Base-by-base conservation (phyloP, 73 alveolate genomes). In the Paraurostyla sp. region DNA sequence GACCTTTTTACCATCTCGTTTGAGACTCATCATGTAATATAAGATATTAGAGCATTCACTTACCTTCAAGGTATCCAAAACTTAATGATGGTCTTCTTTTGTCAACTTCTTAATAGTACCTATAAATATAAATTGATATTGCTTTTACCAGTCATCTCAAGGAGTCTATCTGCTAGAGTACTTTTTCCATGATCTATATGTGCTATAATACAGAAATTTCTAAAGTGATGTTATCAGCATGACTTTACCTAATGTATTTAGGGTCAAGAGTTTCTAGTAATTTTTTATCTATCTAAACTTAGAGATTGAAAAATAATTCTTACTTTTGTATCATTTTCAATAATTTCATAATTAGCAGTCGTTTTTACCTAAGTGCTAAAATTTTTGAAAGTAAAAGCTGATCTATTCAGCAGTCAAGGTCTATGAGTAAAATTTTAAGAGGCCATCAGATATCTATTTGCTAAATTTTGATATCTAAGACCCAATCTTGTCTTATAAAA, bases 171-270 rank as follows among this genome's bases (percentile, higher is more conserved):
- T 38, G 97, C 92, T 6, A 96, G 89, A 16, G 98, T 96, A 60
- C 96, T 86, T 75, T 94, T 96, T 35, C 99, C 99, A 78, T 96
- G 99, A 86, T 97, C 99, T 78, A 97, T 96, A 82, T 96, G 99
- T 7, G 99, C 99, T 25, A 97, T 95, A 22, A 96, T 97, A 50
- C 98, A 95, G 89, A 96, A 96, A 63, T 94, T 96, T 50, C 97
- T 71, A 62, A 56, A 56, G 11, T 56, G 15, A 50, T 11, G 23
- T 62, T 22, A 15, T 32, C 30, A 29, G 29, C 18, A 4, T 36
- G 29, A 29, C 9, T 22, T 56, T 13, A 62, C 80, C 80, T 62
- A 50, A 62, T 69, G 36, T 23, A 38, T 38, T 69, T 69, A 38
- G 59, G 60, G 23, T 38, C 83, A 69, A 69, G 15, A 9, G 33